phyloP scores from a whole-genome alignment of 163 green algal genomes.

The Prototheca cutis region DNA sequence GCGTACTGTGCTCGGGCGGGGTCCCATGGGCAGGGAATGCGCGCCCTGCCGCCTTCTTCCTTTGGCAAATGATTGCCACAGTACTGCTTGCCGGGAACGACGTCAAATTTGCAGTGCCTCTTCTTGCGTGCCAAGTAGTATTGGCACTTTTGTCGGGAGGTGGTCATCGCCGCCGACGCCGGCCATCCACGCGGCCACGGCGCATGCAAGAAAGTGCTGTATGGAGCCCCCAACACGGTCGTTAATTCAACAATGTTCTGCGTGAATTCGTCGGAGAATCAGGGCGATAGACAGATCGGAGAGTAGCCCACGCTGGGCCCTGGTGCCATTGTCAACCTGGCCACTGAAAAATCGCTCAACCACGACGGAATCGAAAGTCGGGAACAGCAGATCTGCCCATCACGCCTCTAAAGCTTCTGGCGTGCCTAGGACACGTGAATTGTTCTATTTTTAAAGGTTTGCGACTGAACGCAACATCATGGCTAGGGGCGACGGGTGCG shows the following conservation, averaged over 20 bases:
- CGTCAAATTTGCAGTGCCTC: conserved; percentile 34
- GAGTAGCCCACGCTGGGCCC: too few species aligned
- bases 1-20: conserved; percentile 26
- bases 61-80: conserved; percentile 46
- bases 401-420: too few species aligned
- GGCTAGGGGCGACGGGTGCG: background rate
- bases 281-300: too few species aligned
- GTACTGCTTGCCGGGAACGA: conserved; percentile 25
- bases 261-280: too few species aligned
- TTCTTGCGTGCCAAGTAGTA: conserved; percentile 21
- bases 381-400: too few species aligned
- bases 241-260: background rate
- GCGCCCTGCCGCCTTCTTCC: conserved; percentile 3
- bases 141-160: conserved; percentile 3
- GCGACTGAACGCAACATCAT: too few species aligned
- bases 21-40: conserved; percentile 43
- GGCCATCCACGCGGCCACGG: background rate
- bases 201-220: background rate
- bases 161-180: background rate
- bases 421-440: too few species aligned
- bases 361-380: too few species aligned
- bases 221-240: too few species aligned
- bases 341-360: too few species aligned
- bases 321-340: too few species aligned
- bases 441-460: too few species aligned